Percentiles rank a stretch among this genome's conserved stretches.
Evolutionary conservation across 2,329 filamentous ascomycete genomes (phyloP).

Genomic region (Neoascochyta sp.): DNA sequence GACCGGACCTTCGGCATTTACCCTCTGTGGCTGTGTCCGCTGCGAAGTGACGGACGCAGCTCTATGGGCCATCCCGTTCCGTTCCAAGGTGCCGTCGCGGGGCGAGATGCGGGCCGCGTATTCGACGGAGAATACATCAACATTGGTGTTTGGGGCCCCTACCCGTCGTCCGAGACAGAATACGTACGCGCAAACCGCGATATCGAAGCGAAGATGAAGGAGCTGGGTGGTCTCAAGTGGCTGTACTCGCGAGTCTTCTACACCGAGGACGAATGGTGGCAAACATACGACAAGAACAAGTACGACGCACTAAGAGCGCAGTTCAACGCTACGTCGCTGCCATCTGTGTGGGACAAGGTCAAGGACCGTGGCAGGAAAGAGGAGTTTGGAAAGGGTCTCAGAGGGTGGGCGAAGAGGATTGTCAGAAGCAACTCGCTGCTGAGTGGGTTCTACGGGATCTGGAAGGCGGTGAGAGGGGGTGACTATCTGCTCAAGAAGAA

Average conservation of each 20-base stretch:
- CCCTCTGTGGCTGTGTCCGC: conserved; percentile 58
- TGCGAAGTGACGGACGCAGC: conserved; percentile 31
- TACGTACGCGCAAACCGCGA: conserved; percentile 68
- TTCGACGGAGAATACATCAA: conserved; percentile 29
- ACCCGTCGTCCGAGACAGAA: conserved; percentile 52
- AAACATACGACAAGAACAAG: conserved; percentile 56
- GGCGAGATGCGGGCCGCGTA: conserved; percentile 1
- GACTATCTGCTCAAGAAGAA: conserved; percentile 33
- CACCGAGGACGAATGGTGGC: conserved; percentile 67
- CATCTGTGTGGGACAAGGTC: conserved; percentile 67
- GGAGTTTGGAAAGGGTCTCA: conserved; percentile 16
- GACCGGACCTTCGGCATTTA: conserved; percentile 49
- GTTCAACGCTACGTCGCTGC: conserved; percentile 60
- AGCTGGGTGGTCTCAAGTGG: conserved; percentile 78
- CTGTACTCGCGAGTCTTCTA: conserved; percentile 86
- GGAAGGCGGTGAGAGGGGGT: conserved; percentile 31
- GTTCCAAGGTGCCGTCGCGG: conserved; percentile 6
- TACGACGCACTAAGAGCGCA: conserved; percentile 62
- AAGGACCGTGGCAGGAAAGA: conserved; percentile 38
- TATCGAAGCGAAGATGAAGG: conserved; percentile 65
- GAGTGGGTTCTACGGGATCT: conserved; percentile 40
- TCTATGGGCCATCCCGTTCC: conserved; percentile 29
- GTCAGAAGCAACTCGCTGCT: conserved; percentile 29
- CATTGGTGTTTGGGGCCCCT: conserved; percentile 71
- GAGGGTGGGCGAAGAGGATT: conserved; percentile 19